Evolutionary conservation across 2,329 filamentous ascomycete genomes (phyloP).

Genomic region (Leptographium procerum): DNA sequence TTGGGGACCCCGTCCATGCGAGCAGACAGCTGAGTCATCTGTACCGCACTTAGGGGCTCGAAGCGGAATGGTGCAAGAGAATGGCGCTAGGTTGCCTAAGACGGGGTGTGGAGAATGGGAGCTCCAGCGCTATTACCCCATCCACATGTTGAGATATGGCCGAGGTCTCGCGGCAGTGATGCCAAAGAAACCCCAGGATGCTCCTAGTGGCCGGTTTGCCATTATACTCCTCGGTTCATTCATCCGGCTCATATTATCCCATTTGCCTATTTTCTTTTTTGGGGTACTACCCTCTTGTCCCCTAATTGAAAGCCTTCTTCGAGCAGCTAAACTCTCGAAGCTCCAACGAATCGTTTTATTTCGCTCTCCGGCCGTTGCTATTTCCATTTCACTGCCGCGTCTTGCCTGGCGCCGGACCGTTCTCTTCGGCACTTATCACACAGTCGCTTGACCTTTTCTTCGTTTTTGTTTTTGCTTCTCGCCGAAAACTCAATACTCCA

Average conservation of each 20-base stretch:
- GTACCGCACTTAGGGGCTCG: background rate
- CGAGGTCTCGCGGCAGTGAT: slow-evolving; percentile 11
- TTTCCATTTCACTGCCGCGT: background rate
- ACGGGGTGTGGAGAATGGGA: background rate
- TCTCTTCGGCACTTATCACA: background rate
- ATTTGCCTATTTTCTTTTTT: background rate
- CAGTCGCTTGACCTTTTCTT: background rate
- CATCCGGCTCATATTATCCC: no score
- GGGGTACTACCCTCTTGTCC: background rate
- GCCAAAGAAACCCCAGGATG: background rate
- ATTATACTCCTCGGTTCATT: background rate
- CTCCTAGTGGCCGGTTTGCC: background rate
- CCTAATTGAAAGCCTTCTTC: background rate
- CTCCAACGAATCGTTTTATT: background rate
- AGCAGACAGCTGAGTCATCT: background rate
- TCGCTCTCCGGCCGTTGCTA: background rate
- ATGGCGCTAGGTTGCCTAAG: background rate
- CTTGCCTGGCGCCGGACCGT: background rate
- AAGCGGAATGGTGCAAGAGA: background rate
- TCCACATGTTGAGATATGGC: slow-evolving; percentile 13
- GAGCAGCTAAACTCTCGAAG: background rate
- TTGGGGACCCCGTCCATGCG: background rate
- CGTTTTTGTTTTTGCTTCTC: no score
- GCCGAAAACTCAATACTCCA: no score
- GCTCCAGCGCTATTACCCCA: background rate